phyloP scores from a whole-genome alignment of 805 yeast species.

The Cyberlindnera xylosilytica region DNA sequence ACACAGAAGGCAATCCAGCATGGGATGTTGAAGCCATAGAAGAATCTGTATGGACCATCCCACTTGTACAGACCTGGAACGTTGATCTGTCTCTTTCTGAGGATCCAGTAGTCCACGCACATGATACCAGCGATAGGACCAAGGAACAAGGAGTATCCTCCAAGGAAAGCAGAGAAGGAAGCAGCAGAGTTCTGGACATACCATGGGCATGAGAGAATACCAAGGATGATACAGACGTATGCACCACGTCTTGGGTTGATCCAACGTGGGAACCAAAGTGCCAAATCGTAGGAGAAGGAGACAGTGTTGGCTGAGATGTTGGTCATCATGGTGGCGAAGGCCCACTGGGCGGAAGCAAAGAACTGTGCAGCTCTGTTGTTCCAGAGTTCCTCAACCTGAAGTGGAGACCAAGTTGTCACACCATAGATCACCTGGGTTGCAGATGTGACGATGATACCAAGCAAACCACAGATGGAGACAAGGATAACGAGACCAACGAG shows the following conservation, averaged over 20 bases:
- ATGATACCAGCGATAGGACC: conserved; percentile 77
- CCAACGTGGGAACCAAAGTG: conserved; percentile 55
- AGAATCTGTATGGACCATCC: conserved; percentile 46
- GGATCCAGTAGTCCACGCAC: conserved; percentile 52
- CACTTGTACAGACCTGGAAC: conserved; percentile 59
- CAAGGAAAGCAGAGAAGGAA: conserved; percentile 68
- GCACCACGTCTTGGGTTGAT: conserved; percentile 61
- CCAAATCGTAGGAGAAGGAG: conserved; percentile 55
- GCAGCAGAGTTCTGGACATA: conserved; percentile 49
- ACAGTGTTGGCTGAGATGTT: conserved; percentile 69
- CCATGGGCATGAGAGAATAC: conserved; percentile 78
- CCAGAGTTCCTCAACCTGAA: conserved; percentile 36
- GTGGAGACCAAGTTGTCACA: conserved; percentile 42
- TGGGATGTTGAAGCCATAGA: conserved; percentile 75
- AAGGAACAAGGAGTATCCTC: conserved; percentile 76
- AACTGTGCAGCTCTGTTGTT: conserved; percentile 26
- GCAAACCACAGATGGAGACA: conserved; percentile 29
- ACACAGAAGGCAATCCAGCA: conserved; percentile 62
- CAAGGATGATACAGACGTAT: conserved; percentile 63
- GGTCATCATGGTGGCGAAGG: conserved; percentile 49
- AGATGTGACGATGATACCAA: conserved; percentile 34
- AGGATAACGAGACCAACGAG: conserved; percentile 30
- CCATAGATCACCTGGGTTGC: conserved; percentile 37
- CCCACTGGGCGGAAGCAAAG: conserved; percentile 23
- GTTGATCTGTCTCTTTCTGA: conserved; percentile 65